phyloP scores from a whole-genome alignment of 257 asterid species.

The Petrea volubilis region DNA sequence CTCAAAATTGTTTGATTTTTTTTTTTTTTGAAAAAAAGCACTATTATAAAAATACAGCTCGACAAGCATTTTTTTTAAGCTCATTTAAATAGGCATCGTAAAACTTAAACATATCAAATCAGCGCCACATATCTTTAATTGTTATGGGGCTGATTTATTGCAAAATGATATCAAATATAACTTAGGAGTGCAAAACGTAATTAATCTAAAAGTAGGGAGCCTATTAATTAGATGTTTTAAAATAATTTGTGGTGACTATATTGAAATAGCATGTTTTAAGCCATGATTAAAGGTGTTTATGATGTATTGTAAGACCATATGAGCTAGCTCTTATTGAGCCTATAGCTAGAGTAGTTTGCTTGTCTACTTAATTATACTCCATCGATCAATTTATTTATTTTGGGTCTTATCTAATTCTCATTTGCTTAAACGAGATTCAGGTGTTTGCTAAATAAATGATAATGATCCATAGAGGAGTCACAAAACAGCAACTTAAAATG shows the following conservation, averaged over 20 bases:
- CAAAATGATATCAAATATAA: too few species aligned
- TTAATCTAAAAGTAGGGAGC: too few species aligned
- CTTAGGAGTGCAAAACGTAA: too few species aligned
- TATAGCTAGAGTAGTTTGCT: neutral
- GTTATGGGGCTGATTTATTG: too few species aligned
- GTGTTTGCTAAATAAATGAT: neutral
- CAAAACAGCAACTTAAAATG: neutral
- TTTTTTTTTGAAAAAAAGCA: too few species aligned
- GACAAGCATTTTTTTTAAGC: too few species aligned
- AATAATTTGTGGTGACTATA: neutral
- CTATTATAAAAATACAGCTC: too few species aligned
- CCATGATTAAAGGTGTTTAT: conserved; percentile 6
- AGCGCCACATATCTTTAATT: too few species aligned
- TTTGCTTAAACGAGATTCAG: neutral
- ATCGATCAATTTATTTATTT: neutral
- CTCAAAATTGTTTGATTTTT: too few species aligned
- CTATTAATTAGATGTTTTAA: neutral
- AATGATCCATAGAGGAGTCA: neutral
- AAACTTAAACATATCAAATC: too few species aligned
- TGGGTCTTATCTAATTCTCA: neutral
- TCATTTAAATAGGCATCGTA: too few species aligned
- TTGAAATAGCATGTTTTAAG: conserved; percentile 7
- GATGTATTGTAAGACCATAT: neutral
- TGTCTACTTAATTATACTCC: neutral
- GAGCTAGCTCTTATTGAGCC: neutral